phyloP scores from a whole-genome alignment of 371 early-diverging fungal genomes.

The Syncephalastrum sp. region DNA sequence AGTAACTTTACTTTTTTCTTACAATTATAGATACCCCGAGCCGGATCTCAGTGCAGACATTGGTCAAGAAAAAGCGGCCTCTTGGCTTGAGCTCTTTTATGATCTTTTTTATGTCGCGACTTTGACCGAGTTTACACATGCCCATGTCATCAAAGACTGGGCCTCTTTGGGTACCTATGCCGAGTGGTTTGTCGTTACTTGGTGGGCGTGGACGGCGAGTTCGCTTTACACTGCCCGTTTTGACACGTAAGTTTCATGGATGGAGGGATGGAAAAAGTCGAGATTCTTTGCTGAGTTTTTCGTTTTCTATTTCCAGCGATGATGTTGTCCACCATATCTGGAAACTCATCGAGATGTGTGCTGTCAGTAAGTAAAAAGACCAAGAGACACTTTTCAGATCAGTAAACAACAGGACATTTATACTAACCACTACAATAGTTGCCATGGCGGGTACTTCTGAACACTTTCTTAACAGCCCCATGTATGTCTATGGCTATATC shows the following conservation, averaged over 20 bases:
- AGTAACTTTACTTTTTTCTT: background rate
- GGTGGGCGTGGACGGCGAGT: constrained; percentile 60
- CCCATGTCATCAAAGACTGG: constrained; percentile 58
- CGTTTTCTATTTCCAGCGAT: constrained; percentile 25
- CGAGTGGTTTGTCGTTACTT: constrained; percentile 58
- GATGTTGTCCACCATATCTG: constrained; percentile 54
- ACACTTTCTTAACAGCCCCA: constrained; percentile 45
- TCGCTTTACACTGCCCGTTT: constrained; percentile 57
- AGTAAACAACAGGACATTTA: too few species aligned
- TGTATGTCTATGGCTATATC: constrained; percentile 54
- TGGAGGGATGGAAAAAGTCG: background rate
- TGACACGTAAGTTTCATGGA: constrained; percentile 47
- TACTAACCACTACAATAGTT: constrained; percentile 19
- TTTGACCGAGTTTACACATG: constrained; percentile 57
- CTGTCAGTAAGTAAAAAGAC: constrained; percentile 40
- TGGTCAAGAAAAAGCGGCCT: constrained; percentile 50
- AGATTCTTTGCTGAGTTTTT: background rate
- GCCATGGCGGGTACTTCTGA: constrained; percentile 49
- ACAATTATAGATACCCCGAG: constrained; percentile 28
- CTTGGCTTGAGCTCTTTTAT: constrained; percentile 58
- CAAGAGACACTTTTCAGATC: too few species aligned
- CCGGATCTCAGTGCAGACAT: constrained; percentile 52
- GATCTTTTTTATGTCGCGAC: constrained; percentile 61
- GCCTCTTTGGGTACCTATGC: constrained; percentile 50
- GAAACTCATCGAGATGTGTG: constrained; percentile 51